These are phyloP conservation scores for Diplodia seriata DNA, from an alignment of 2,329 filamentous ascomycete species.

Conservation along the genomic window DNA sequence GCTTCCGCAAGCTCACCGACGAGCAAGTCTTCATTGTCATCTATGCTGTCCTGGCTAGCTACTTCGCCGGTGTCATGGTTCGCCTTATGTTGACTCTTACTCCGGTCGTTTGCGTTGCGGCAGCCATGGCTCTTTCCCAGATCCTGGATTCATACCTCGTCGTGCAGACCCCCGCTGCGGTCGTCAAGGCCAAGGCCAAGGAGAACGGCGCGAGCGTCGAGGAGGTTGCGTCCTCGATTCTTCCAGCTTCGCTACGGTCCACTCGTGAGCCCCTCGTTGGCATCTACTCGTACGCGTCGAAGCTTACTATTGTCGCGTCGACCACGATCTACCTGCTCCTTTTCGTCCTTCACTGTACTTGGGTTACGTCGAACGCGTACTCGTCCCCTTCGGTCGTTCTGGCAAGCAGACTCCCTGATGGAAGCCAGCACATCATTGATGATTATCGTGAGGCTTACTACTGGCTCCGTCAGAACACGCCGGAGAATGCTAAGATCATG, in stretches of 20 bases:
- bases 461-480: conserved; percentile 97
- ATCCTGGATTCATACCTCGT: conserved; percentile 87
- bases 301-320: conserved; percentile 74
- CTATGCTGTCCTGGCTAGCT: conserved; percentile 94
- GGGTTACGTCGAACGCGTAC: conserved; percentile 99
- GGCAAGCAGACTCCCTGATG: conserved; percentile 89
- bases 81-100: conserved; percentile 97
- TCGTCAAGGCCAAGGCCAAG: conserved; percentile 56
- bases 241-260: conserved; percentile 68
- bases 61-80: conserved; percentile 99
- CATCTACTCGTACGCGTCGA: conserved; percentile 82
- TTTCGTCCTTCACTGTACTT: conserved; percentile 97
- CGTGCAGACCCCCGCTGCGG: conserved; percentile 59
- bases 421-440: conserved; percentile 97
- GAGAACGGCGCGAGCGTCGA: conserved; percentile 47
- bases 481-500: conserved; percentile 96
- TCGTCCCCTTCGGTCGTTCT: conserved; percentile 97
- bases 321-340: conserved; percentile 83
- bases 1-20: conserved; percentile 90
- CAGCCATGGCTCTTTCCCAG: conserved; percentile 84
- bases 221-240: conserved; percentile 58
- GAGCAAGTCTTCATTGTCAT: conserved; percentile 98
- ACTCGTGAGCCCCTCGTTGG: conserved; percentile 78
- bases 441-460: conserved; percentile 99
- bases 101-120: conserved; percentile 92